Percentiles rank a stretch among this genome's conserved stretches.
These are phyloP conservation scores for Talaromyces trachyspermus DNA, from an alignment of 495 filamentous ascomycete species.

Conservation along the genomic window DNA sequence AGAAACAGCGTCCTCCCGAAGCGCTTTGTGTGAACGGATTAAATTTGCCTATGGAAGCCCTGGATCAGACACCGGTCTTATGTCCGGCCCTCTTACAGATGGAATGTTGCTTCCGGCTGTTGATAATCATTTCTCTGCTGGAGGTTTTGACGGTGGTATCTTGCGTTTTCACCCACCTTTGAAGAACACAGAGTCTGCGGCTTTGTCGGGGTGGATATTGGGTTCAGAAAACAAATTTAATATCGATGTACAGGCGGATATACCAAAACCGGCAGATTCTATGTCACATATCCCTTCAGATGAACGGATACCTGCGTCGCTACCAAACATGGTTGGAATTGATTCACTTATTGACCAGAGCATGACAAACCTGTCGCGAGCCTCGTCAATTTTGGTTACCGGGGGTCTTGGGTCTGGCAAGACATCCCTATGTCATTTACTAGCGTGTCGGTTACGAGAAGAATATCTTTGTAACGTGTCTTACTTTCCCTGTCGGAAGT, in stretches of 20 bases:
- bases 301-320: slow-evolving; percentile 41
- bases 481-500: slow-evolving; percentile 74
- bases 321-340: slow-evolving; percentile 74
- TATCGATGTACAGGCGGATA: slow-evolving; percentile 63
- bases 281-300: slow-evolving; percentile 40
- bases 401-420: slow-evolving; percentile 89
- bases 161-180: slow-evolving; percentile 62
- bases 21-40: slow-evolving; percentile 53
- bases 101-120: slow-evolving; percentile 62
- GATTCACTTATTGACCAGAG: slow-evolving; percentile 67
- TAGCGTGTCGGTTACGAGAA: slow-evolving; percentile 58
- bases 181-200: slow-evolving; percentile 34
- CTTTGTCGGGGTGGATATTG: slow-evolving; percentile 61
- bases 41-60: slow-evolving; percentile 38
- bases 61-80: slow-evolving; percentile 43
- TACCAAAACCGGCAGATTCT: slow-evolving; percentile 51
- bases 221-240: slow-evolving; percentile 65
- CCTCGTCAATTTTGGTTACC: slow-evolving; percentile 81
- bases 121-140: slow-evolving; percentile 29
- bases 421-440: slow-evolving; percentile 58
- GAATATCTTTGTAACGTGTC: slow-evolving; percentile 66
- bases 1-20: slow-evolving; percentile 67
- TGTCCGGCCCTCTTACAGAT: slow-evolving; percentile 86
- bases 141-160: slow-evolving; percentile 59
- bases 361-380: slow-evolving; percentile 63